Evolutionary conservation across 2,329 filamentous ascomycete genomes (phyloP).

Genomic region (Fusarium tricinctum): DNA sequence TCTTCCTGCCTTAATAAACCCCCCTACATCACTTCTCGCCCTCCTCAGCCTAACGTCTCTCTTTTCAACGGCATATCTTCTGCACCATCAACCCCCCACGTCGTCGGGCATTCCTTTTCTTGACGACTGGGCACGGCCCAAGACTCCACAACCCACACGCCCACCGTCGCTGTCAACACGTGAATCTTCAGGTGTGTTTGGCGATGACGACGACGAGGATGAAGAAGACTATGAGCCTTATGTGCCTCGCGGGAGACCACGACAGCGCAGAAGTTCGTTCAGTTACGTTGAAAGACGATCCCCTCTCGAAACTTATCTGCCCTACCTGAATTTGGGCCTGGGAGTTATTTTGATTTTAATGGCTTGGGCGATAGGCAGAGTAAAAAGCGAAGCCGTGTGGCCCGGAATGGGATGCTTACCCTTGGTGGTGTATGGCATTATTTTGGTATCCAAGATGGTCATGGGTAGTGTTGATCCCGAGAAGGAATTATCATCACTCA

Average conservation of each 20-base stretch:
- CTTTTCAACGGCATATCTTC: conserved; percentile 71
- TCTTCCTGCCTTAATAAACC: conserved; percentile 55
- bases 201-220: conserved; percentile 40
- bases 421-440: conserved; percentile 70
- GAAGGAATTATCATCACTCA: conserved; percentile 71
- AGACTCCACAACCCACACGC: conserved; percentile 46
- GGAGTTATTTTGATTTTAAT: conserved; percentile 65
- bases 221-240: conserved; percentile 34
- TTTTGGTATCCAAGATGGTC: conserved; percentile 73
- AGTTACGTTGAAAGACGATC: conserved; percentile 46
- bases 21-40: conserved; percentile 59
- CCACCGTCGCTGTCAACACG: conserved; percentile 41
- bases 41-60: conserved; percentile 75
- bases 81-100: conserved; percentile 68
- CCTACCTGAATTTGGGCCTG: conserved; percentile 72
- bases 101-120: conserved; percentile 66
- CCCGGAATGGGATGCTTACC: conserved; percentile 66
- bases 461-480: conserved; percentile 79
- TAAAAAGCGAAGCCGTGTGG: conserved; percentile 54
- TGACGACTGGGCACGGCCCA: conserved; percentile 60
- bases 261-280: conserved; percentile 42
- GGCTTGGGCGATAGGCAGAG: conserved; percentile 57
- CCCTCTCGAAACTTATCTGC: conserved; percentile 71
- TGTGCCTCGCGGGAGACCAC: conserved; percentile 30
- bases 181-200: conserved; percentile 27